phyloP scores from a whole-genome alignment of 1,284 basidiomycete species.

The Papiliotrema fonsecae region DNA sequence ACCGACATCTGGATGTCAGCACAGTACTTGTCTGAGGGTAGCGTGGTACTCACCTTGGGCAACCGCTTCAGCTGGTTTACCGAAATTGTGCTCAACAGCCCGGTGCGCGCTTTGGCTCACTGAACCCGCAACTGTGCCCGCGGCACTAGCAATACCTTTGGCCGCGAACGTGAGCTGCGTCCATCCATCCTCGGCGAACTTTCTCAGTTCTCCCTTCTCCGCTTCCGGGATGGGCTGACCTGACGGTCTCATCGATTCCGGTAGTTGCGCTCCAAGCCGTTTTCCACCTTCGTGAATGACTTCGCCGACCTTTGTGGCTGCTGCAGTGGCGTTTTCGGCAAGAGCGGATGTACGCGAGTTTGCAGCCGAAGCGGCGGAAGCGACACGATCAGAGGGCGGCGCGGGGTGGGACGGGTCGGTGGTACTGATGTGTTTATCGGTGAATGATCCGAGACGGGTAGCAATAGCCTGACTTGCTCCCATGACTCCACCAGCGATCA shows the following conservation, averaged over 20 bases:
- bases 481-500: conserved; percentile 29
- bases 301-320: conserved; percentile 17
- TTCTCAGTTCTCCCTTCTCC: conserved; percentile 26
- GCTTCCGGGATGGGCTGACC: conserved; percentile 17
- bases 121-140: conserved; percentile 30
- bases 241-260: conserved; percentile 17
- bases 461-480: conserved; percentile 28
- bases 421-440: conserved; percentile 24
- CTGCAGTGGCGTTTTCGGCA: conserved; percentile 22
- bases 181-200: conserved; percentile 36
- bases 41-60: conserved; percentile 30
- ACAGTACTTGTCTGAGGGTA: not conserved
- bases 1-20: conserved; percentile 25
- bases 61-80: conserved; percentile 28
- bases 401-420: conserved; percentile 26
- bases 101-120: conserved; percentile 33
- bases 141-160: conserved; percentile 33
- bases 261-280: conserved; percentile 20
- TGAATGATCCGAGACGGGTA: conserved; percentile 20
- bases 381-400: conserved; percentile 12
- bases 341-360: conserved; percentile 14
- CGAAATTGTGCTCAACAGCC: conserved; percentile 38
- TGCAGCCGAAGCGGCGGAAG: conserved; percentile 7
- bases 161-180: conserved; percentile 40
- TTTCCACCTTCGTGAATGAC: conserved; percentile 32